Evolutionary conservation across 345 rosid genomes (phyloP).

Genomic region (Gossypioides kirkii): DNA sequence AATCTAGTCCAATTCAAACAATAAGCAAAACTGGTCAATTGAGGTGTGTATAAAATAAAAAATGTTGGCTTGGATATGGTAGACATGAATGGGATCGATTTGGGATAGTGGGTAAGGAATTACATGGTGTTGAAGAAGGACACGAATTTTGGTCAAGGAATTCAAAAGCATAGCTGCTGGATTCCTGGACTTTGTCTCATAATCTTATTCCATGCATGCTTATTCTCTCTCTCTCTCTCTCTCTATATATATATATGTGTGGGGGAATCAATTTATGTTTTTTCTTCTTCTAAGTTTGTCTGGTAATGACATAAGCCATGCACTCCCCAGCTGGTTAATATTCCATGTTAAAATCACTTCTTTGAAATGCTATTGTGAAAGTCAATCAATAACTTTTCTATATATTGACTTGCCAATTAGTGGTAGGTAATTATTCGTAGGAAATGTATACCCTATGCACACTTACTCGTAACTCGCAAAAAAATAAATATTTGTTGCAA

Average conservation of each 20-base stretch:
- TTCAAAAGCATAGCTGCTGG: background rate
- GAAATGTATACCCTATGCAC: too few relatives aligned
- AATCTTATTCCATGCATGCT: background rate
- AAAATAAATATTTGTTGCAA: too few relatives aligned
- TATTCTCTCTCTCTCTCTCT: background rate
- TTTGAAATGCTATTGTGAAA: background rate
- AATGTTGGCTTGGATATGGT: background rate
- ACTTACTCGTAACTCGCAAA: too few relatives aligned
- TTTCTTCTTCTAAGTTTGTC: background rate
- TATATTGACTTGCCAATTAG: background rate
- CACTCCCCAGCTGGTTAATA: constrained; percentile 6
- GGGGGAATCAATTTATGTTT: background rate
- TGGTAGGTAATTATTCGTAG: too few relatives aligned
- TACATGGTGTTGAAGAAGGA: constrained; percentile 8
- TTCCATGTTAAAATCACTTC: background rate
- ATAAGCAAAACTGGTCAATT: background rate
- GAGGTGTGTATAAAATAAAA: background rate
- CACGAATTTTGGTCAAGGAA: constrained; percentile 5
- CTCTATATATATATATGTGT: background rate
- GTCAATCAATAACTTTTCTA: background rate
- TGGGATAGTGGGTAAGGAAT: background rate
- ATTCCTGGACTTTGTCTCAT: constrained; percentile 11
- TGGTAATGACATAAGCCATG: background rate
- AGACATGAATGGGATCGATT: background rate
- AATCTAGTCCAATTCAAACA: too few relatives aligned